phyloP scores from a whole-genome alignment of 2,329 filamentous ascomycete species.

The Waltergamsia citrina region DNA sequence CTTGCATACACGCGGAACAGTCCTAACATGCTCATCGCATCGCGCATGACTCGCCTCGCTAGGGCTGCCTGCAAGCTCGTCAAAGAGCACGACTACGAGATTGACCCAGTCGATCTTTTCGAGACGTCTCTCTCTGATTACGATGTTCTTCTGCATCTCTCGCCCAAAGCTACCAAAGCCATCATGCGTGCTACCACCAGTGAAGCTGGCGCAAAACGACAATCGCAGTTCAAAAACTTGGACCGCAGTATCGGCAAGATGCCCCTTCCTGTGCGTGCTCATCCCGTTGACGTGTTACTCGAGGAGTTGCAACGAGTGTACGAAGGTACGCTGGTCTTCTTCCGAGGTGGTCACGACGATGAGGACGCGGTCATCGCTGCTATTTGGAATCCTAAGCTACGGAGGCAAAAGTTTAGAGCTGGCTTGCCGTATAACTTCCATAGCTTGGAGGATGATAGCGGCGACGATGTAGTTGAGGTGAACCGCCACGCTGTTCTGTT shows the following conservation, averaged over 20 bases:
- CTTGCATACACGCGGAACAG: constrained; percentile 64
- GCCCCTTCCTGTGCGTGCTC: constrained; percentile 40
- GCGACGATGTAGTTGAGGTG: constrained; percentile 44
- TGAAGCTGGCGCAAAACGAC: constrained; percentile 20
- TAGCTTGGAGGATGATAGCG: constrained; percentile 17
- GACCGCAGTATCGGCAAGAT: constrained; percentile 42
- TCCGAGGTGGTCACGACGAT: constrained; percentile 44
- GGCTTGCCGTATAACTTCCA: constrained; percentile 55
- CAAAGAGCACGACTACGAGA: constrained; percentile 36
- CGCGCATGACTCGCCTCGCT: constrained; percentile 73
- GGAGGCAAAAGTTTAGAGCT: constrained; percentile 55
- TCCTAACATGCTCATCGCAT: constrained; percentile 75
- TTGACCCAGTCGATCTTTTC: constrained; percentile 54
- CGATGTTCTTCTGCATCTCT: constrained; percentile 74
- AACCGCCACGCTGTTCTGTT: constrained; percentile 59
- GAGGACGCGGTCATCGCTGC: constrained; percentile 42
- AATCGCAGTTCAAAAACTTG: constrained; percentile 72
- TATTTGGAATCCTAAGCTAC: constrained; percentile 48
- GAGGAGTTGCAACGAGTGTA: constrained; percentile 60
- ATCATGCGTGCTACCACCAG: constrained; percentile 26
- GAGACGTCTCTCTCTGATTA: constrained; percentile 66
- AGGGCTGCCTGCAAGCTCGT: constrained; percentile 62
- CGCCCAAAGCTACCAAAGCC: constrained; percentile 38
- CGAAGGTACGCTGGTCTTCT: constrained; percentile 65
- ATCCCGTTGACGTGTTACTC: constrained; percentile 55